Evolutionary conservation across 2,329 filamentous ascomycete genomes (phyloP).

Genomic region (Basipetospora chlamydospora): DNA sequence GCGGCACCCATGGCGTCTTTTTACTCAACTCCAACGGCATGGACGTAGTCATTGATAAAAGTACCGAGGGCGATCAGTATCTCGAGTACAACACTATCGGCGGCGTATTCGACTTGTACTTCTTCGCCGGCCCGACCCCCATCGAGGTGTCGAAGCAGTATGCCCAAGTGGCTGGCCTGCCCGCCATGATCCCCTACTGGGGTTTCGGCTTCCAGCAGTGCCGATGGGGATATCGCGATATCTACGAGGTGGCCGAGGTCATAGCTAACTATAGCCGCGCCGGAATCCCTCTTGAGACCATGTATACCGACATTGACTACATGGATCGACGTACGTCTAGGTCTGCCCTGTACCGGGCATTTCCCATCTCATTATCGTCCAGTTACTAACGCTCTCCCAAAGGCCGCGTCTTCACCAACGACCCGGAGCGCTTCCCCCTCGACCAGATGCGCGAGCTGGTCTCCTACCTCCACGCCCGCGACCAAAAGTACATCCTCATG

Average conservation of each 20-base stretch:
- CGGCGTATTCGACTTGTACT: conserved; percentile 56
- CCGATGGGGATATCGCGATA: conserved; percentile 45
- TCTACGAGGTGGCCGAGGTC: conserved; percentile 47
- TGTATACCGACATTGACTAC: conserved; percentile 17
- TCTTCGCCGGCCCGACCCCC: conserved; percentile 40
- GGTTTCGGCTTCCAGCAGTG: conserved; percentile 40
- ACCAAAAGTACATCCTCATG: conserved; percentile 65
- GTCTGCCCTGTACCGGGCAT: too few relatives aligned
- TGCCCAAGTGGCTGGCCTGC: conserved; percentile 35
- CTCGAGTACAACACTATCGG: conserved; percentile 64
- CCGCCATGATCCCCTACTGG: conserved; percentile 49
- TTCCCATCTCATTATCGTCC: too few relatives aligned
- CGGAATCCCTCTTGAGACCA: conserved; percentile 42
- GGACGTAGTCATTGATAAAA: conserved; percentile 57
- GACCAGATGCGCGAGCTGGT: conserved; percentile 50
- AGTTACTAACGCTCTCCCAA: too few relatives aligned
- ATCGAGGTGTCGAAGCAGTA: conserved; percentile 42
- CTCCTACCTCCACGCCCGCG: conserved; percentile 46
- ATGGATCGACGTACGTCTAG: conserved; percentile 4
- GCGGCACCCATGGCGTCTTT: conserved; percentile 47
- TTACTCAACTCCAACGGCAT: conserved; percentile 56
- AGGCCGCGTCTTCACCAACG: conserved; percentile 41
- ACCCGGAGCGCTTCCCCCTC: conserved; percentile 48
- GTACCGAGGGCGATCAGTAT: conserved; percentile 41
- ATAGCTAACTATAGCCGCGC: conserved; percentile 50